Evolutionary conservation across 345 rosid genomes (phyloP).

Genomic region (Dipteronia sinensis): DNA sequence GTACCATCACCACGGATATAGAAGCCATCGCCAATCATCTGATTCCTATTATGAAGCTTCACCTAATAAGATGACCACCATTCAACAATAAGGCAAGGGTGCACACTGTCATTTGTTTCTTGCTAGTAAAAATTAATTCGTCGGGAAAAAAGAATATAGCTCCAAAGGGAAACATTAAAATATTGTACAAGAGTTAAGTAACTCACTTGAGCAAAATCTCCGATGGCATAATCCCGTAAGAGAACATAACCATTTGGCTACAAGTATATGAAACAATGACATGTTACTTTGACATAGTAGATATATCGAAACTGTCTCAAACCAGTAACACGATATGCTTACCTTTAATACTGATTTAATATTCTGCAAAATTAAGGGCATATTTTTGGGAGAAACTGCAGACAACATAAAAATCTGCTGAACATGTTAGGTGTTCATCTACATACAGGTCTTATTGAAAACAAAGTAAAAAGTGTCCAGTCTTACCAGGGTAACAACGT

Average conservation of each 20-base stretch:
- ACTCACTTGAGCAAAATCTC: constrained; percentile 61
- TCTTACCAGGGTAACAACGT: constrained; percentile 56
- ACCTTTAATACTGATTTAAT: constrained; percentile 53
- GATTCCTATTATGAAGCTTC: constrained; percentile 44
- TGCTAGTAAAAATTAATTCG: neutral
- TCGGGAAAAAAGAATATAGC: neutral
- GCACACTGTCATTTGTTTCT: neutral
- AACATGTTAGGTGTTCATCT: constrained; percentile 21
- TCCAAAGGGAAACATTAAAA: neutral
- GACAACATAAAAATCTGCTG: constrained; percentile 57
- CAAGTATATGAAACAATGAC: constrained; percentile 8
- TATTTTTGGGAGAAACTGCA: constrained; percentile 61
- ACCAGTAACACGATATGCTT: constrained; percentile 7
- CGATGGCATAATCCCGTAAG: constrained; percentile 53
- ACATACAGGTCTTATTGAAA: neutral
- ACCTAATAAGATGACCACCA: constrained; percentile 24
- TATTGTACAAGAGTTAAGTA: neutral
- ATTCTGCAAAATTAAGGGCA: constrained; percentile 46
- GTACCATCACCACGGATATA: constrained; percentile 65
- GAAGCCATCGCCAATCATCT: constrained; percentile 49
- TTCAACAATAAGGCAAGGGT: constrained; percentile 8
- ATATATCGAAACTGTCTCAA: neutral
- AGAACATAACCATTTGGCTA: constrained; percentile 58
- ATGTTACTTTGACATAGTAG: constrained; percentile 7
- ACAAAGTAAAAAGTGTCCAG: constrained; percentile 2